These are phyloP conservation scores for Solanum chiquidenum DNA, from an alignment of 257 asterid genomes.

Conservation along the genomic window DNA sequence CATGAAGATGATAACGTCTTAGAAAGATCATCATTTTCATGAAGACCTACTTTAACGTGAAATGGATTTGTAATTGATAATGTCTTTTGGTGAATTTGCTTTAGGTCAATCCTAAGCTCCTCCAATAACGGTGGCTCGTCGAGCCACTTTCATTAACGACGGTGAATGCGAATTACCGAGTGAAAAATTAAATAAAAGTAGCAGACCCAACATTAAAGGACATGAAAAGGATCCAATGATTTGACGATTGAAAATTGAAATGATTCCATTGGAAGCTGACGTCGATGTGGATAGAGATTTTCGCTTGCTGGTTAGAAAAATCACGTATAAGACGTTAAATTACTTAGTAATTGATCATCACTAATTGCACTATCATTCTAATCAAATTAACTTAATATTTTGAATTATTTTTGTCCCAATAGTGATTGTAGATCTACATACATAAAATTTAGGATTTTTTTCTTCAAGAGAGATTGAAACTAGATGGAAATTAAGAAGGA, in stretches of 20 bases:
- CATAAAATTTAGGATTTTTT: background rate
- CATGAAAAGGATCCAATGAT: background rate
- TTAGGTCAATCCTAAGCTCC: background rate
- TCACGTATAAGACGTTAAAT: accelerated
- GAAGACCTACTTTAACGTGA: background rate
- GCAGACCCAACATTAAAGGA: background rate
- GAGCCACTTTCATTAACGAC: background rate
- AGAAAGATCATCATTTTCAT: background rate
- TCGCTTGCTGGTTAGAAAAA: background rate
- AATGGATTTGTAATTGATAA: background rate
- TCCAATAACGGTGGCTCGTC: background rate
- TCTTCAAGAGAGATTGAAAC: background rate
- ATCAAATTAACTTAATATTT: no score
- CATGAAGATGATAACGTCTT: no score
- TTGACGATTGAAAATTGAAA: background rate
- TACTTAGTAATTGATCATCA: background rate
- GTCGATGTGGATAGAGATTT: background rate
- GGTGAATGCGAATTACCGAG: background rate
- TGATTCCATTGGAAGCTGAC: background rate
- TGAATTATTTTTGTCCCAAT: background rate
- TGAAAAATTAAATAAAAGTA: no score
- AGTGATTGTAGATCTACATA: background rate
- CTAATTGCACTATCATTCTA: no score
- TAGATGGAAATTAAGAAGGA: background rate
- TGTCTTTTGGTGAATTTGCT: background rate